Evolutionary conservation across 345 rosid species (phyloP), one percentile per base, ranked within the genome.

Genomic region (Citrus reticulata): DNA sequence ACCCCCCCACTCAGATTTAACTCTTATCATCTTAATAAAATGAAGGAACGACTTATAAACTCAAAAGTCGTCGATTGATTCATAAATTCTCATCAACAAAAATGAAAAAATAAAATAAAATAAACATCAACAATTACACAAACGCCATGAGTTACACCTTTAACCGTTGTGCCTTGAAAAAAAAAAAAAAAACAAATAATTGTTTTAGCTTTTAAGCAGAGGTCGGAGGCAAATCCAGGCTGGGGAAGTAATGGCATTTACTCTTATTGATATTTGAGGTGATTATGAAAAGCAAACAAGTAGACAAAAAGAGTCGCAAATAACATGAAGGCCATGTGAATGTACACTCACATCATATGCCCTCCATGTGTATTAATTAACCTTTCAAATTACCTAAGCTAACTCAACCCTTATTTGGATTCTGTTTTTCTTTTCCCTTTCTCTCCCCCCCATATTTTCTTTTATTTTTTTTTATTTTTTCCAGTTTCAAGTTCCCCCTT

Each of bases 261-360:
- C 25, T 58, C 6, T 16, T 17, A 42, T 11, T 11, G 16, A 46
- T 46, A 46, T 46, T 13, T 46, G 51, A 46, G 17, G 17, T 7
- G n/a, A 40, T 49, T 59, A 10, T 16, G 27, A 68, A 30, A 68
- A 82, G 73, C 40, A 17, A 25, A 27, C 5, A 30, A 6, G 79
- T 72, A 17, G 42, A 82, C 82, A 77, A 60, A 71, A 66, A 57
- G 39, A 61, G 78, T 67, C 62, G 78, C 75, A 40, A 7, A 54
- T 77, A 80, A 65, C 78, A 72, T 66, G 79, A 42, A 83, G 77
- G 59, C 79, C 83, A 79, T 73, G 80, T 86, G 88, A 63, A 70
- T 11, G 22, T 11, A 59, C 60, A 34, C 74, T 60, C 51, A 17
- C 77, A 57, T 69, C 82, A 61, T 64, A 68, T 69, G 82, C 67